phyloP scores from a whole-genome alignment of 805 yeast species.

The Scheffersomyces coipomensis region DNA sequence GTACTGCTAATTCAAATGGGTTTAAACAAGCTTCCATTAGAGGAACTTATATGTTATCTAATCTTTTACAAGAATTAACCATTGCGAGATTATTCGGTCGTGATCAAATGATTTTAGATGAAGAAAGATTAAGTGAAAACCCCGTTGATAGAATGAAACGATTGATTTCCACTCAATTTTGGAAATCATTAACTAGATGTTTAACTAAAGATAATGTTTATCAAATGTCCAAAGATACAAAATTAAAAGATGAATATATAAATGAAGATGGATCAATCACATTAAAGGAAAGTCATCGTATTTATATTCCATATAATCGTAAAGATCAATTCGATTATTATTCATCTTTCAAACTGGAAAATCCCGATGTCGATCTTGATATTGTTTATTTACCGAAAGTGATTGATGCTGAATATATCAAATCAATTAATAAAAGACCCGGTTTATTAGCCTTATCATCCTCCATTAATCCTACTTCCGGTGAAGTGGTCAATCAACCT shows the following conservation, averaged over 20 bases:
- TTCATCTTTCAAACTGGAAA: slow-evolving; percentile 45
- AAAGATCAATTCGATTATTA: slow-evolving; percentile 74
- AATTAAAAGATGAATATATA: slow-evolving; percentile 53
- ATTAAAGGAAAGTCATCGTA: slow-evolving; percentile 59
- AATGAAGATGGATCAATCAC: slow-evolving; percentile 28
- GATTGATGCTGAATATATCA: slow-evolving; percentile 75
- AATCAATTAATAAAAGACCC: slow-evolving; percentile 75
- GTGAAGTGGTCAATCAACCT: slow-evolving; percentile 63
- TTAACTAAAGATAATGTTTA: slow-evolving; percentile 61
- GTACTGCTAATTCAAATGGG: slow-evolving; percentile 84
- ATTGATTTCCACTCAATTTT: slow-evolving; percentile 71
- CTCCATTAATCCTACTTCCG: slow-evolving; percentile 54
- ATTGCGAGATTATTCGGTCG: slow-evolving; percentile 81
- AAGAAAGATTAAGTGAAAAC: slow-evolving; percentile 78
- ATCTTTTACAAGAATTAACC: slow-evolving; percentile 83
- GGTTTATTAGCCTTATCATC: slow-evolving; percentile 84
- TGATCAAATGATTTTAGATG: slow-evolving; percentile 75
- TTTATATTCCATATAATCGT: slow-evolving; percentile 72
- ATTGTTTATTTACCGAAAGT: slow-evolving; percentile 74
- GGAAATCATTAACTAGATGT: slow-evolving; percentile 75
- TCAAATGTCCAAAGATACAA: slow-evolving; percentile 75
- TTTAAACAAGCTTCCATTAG: slow-evolving; percentile 68
- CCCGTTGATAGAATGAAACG: slow-evolving; percentile 79
- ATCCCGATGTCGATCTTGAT: slow-evolving; percentile 61
- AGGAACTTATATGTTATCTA: slow-evolving; percentile 88